These are phyloP conservation scores for Pseudogymnoascus sp. DNA, from an alignment of 2,329 filamentous ascomycete genomes.

Conservation along the genomic window DNA sequence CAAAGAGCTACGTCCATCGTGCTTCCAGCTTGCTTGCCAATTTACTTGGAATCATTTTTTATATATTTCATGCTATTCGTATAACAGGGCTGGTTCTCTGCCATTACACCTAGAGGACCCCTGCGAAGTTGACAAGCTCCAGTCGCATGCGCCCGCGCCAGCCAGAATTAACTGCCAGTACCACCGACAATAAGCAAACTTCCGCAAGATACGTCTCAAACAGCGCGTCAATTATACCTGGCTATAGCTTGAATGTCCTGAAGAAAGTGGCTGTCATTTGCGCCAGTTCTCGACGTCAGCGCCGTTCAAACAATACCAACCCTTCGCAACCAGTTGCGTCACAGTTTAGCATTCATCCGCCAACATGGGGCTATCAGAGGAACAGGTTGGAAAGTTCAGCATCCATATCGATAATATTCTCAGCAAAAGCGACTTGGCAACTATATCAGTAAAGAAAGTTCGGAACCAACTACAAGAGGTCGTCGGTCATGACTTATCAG, in stretches of 20 bases:
- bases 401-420: conserved; percentile 35
- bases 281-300: background rate
- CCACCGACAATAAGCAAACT: conserved; percentile 2
- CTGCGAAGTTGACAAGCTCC: background rate
- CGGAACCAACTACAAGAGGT: conserved; percentile 28
- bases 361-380: conserved; percentile 16
- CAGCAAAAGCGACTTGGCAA: conserved; percentile 29
- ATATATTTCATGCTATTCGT: background rate
- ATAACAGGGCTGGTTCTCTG: conserved; percentile 2
- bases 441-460: conserved; percentile 34
- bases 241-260: background rate
- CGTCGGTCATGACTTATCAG: conserved; percentile 29
- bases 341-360: background rate
- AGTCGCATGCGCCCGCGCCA: conserved; percentile 4
- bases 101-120: background rate
- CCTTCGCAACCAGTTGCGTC: background rate
- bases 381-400: conserved; percentile 28
- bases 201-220: background rate
- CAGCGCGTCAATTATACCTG: background rate
- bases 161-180: background rate
- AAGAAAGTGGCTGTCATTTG: background rate
- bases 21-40: background rate
- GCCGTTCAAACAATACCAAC: background rate
- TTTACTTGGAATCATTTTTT: background rate
- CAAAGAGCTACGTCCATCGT: background rate